Percentiles rank a stretch among this genome's conserved stretches.
phyloP scores from a whole-genome alignment of 192 early-diverging fungal species.

The Podila epicladia region DNA sequence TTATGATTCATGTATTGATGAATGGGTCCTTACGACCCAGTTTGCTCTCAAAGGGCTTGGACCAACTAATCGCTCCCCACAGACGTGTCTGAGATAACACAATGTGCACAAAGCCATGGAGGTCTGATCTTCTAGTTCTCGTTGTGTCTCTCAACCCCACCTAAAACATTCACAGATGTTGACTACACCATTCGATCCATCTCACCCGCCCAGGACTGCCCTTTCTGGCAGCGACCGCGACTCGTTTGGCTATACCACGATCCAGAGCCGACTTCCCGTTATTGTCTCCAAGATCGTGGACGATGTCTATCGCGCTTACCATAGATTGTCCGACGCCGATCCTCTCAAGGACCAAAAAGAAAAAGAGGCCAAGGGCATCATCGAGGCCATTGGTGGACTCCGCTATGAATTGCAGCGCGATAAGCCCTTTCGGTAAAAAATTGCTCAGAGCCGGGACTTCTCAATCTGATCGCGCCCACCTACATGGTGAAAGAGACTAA shows the following conservation, averaged over 20 bases:
- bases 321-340: conserved; percentile 36
- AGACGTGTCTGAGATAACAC: too few species aligned
- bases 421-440: conserved; percentile 58
- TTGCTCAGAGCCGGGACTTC: too few species aligned
- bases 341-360: conserved; percentile 43
- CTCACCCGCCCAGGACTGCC: conserved; percentile 68
- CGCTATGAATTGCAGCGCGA: conserved; percentile 81
- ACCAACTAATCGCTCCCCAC: too few species aligned
- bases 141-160: neutral
- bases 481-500: too few species aligned
- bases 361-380: conserved; percentile 75
- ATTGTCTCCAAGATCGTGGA: conserved; percentile 86
- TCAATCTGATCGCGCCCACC: neutral
- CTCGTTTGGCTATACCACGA: conserved; percentile 83
- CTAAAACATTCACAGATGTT: neutral
- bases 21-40: too few species aligned
- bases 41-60: too few species aligned
- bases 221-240: conserved; percentile 66
- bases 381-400: conserved; percentile 69
- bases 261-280: conserved; percentile 80
- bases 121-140: too few species aligned
- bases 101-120: too few species aligned
- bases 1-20: too few species aligned
- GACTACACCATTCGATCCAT: conserved; percentile 10
- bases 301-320: conserved; percentile 68